Evolutionary conservation across 2,329 filamentous ascomycete species (phyloP).

Genomic region (Penicillium sp.): DNA sequence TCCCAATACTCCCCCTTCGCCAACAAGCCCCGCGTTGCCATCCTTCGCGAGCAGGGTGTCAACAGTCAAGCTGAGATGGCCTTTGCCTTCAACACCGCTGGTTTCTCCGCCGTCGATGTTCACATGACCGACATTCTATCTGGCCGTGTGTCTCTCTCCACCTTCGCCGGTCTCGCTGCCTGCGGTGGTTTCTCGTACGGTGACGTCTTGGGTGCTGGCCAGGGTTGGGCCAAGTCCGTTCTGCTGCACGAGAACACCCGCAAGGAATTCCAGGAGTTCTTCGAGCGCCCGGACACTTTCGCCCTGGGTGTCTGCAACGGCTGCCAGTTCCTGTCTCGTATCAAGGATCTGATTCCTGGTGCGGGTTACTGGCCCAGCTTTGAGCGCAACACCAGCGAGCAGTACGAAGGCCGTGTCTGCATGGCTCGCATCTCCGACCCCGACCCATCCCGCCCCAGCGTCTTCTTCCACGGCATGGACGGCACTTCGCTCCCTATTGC

Average conservation of each 20-base stretch:
- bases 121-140: slow-evolving; percentile 94
- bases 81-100: slow-evolving; percentile 86
- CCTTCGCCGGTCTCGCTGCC: slow-evolving; percentile 86
- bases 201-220: slow-evolving; percentile 87
- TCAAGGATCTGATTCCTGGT: slow-evolving; percentile 84
- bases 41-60: slow-evolving; percentile 91
- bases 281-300: slow-evolving; percentile 85
- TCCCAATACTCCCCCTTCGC: slow-evolving; percentile 56
- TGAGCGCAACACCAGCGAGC: slow-evolving; percentile 77
- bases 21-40: slow-evolving; percentile 74
- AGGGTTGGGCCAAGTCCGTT: slow-evolving; percentile 94
- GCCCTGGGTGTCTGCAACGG: slow-evolving; percentile 94
- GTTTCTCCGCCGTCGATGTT: slow-evolving; percentile 87
- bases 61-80: slow-evolving; percentile 98
- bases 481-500: slow-evolving; percentile 79
- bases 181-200: slow-evolving; percentile 97
- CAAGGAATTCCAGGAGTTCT: slow-evolving; percentile 78
- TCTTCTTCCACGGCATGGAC: slow-evolving; percentile 88
- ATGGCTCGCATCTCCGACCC: slow-evolving; percentile 78
- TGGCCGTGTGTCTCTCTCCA: slow-evolving; percentile 71
- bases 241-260: slow-evolving; percentile 75
- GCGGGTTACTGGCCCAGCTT: slow-evolving; percentile 79
- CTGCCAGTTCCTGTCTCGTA: slow-evolving; percentile 86
- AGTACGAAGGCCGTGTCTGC: slow-evolving; percentile 83
- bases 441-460: slow-evolving; percentile 56